These are phyloP conservation scores for Triticum urartu DNA, from an alignment of 176 grass and related monocot genomes.

Conservation along the genomic window DNA sequence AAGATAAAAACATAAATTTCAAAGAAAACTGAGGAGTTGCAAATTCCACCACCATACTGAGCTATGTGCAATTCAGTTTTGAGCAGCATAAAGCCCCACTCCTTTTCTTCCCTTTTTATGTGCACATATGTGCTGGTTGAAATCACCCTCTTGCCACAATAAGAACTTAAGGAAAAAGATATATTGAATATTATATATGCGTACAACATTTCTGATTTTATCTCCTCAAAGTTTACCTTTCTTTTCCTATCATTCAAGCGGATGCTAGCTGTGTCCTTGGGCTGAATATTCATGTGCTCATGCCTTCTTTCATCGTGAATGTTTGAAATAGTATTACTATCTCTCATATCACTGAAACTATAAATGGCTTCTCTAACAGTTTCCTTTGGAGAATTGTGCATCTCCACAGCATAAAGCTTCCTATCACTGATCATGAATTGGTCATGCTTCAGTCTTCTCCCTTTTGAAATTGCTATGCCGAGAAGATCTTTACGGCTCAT, in stretches of 20 bases:
- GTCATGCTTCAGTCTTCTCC: slow-evolving; percentile 42
- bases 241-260: slow-evolving; percentile 58
- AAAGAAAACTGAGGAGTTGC: slow-evolving; percentile 13
- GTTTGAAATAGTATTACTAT: slow-evolving; percentile 48
- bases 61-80: slow-evolving; percentile 25
- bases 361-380: slow-evolving; percentile 28
- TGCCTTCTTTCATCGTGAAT: slow-evolving; percentile 45
- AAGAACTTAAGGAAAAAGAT: slow-evolving; percentile 9
- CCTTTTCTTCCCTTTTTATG: not conserved
- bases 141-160: slow-evolving; percentile 22
- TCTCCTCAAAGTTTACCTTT: slow-evolving; percentile 84
- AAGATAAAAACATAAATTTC: not conserved
- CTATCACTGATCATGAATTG: slow-evolving; percentile 33
- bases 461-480: slow-evolving; percentile 33
- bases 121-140: slow-evolving; percentile 1
- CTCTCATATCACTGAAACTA: slow-evolving; percentile 37
- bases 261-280: slow-evolving; percentile 39
- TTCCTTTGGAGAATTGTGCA: slow-evolving; percentile 28
- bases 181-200: slow-evolving; percentile 24
- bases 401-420: slow-evolving; percentile 30
- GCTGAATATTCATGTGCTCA: slow-evolving; percentile 35
- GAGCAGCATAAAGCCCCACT: slow-evolving; percentile 13
- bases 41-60: not conserved
- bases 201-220: slow-evolving; percentile 50
- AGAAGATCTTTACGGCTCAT: slow-evolving; percentile 26